Evolutionary conservation across 345 rosid species (phyloP).

Genomic region (Melaleuca alternifolia): DNA sequence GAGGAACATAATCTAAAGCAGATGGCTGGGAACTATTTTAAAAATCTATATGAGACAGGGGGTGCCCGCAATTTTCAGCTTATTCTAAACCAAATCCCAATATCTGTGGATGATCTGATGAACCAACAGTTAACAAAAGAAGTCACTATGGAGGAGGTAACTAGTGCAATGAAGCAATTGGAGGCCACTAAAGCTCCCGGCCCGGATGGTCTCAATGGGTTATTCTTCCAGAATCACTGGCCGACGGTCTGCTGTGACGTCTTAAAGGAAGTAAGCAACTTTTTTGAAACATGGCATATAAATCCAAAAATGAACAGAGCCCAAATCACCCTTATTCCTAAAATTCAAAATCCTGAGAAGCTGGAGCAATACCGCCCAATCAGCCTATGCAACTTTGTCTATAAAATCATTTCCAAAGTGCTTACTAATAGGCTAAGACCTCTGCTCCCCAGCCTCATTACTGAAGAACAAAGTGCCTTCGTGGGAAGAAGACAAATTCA

Average conservation of each 20-base stretch:
- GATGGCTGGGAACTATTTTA: not conserved
- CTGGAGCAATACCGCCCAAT: not conserved
- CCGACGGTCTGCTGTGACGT: rapidly evolving
- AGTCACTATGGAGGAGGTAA: no score
- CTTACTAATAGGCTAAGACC: rapidly evolving
- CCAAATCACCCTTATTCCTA: not conserved
- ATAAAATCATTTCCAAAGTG: not conserved
- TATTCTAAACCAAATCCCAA: not conserved
- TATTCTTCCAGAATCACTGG: rapidly evolving
- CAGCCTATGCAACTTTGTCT: not conserved
- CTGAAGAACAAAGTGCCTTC: rapidly evolving
- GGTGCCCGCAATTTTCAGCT: rapidly evolving
- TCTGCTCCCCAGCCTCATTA: no score
- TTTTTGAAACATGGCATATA: rapidly evolving
- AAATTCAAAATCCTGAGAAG: rapidly evolving
- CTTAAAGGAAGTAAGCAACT: rapidly evolving
- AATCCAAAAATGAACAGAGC: rapidly evolving
- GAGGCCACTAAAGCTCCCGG: no score
- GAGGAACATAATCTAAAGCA: not conserved
- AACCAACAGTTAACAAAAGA: no score
- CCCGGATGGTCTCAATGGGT: rapidly evolving
- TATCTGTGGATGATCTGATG: not conserved
- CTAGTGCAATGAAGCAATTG: no score
- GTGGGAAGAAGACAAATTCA: not conserved
- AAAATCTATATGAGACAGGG: rapidly evolving